Base-by-base conservation (phyloP, 306 rosid genomes). In the Dalbergia cultrata region DNA sequence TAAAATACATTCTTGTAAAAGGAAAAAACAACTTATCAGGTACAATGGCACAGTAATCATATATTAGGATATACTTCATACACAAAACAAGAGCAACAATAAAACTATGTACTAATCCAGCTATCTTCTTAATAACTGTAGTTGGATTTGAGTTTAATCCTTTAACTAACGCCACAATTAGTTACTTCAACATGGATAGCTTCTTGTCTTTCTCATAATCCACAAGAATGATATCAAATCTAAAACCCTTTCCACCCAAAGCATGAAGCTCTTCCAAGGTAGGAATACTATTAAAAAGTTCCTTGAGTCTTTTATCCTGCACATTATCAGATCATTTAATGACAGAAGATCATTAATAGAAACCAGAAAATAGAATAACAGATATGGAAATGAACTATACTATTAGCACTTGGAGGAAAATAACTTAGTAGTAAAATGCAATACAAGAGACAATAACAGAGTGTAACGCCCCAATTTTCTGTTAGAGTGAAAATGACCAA, bases 301-400 rank as follows among this genome's bases (percentile, higher is more conserved):
- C 99, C 89, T 87, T 91, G 52, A 93, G 91, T 88, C 96, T 87
- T 82, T 90, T 91, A 78, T 95, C 98, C 99, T 95, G 92, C 81
- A 75, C 39, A 76, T 85, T 39, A 54, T 80, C 66, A 59, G 22
- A 74, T 33, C 49, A 85, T 59, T 64, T 21, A 65, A n/a, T 52
- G 33, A 70, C 53, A 60, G 72, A 79, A 57, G 67, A n/a, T n/a
- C n/a, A n/a, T n/a, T n/a, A n/a, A n/a, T n/a, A n/a, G n/a, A n/a
- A n/a, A n/a, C n/a, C n/a, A n/a, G n/a, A n/a, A n/a, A n/a, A n/a
- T n/a, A n/a, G n/a, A n/a, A n/a, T n/a, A n/a, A n/a, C n/a, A n/a
- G n/a, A n/a, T n/a, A n/a, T n/a, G n/a, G n/a, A n/a, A n/a, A n/a
- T n/a, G n/a, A n/a, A n/a, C n/a, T n/a, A n/a, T n/a, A n/a, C n/a